phyloP scores from a whole-genome alignment of 257 asterid species.

The Leonotis leonurus region DNA sequence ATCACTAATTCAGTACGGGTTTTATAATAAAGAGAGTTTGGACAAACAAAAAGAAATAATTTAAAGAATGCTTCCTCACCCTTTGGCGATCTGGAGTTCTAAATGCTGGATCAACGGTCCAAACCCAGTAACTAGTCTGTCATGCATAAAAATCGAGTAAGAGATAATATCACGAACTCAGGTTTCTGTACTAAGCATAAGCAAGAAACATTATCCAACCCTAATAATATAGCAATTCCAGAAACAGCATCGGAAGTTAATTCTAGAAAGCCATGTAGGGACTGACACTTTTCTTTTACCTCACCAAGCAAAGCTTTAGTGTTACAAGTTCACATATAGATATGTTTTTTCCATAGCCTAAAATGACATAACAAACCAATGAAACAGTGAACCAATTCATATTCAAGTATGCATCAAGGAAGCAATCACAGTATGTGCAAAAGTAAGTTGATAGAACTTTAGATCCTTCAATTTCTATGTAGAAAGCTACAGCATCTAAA shows the following conservation, averaged over 20 bases:
- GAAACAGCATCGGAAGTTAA: not conserved
- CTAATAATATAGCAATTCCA: not conserved
- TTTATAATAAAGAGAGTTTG: not conserved
- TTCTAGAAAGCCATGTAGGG: not conserved
- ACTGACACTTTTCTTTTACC: not conserved
- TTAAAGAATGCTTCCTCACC: constrained; percentile 28
- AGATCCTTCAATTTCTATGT: constrained; percentile 3
- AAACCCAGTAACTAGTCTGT: constrained; percentile 64
- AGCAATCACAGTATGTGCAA: not conserved
- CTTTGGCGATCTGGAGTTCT: constrained; percentile 46
- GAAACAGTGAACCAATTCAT: not conserved
- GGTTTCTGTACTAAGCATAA: not conserved
- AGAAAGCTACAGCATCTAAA: constrained; percentile 2
- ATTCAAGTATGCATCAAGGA: not conserved
- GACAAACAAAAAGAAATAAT: too few species aligned
- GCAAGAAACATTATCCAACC: constrained; percentile 10
- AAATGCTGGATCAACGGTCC: constrained; percentile 63
- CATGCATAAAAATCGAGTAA: constrained; percentile 16
- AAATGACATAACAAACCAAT: not conserved
- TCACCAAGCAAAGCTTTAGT: not conserved
- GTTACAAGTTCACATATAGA: constrained; percentile 1
- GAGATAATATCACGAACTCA: not conserved
- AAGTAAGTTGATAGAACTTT: not conserved
- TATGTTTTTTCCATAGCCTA: not conserved
- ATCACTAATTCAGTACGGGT: constrained; percentile 5